Conservation (phyloP, 2,329 filamentous ascomycete species). For the Tolypocladium ophioglossoides region DNA sequence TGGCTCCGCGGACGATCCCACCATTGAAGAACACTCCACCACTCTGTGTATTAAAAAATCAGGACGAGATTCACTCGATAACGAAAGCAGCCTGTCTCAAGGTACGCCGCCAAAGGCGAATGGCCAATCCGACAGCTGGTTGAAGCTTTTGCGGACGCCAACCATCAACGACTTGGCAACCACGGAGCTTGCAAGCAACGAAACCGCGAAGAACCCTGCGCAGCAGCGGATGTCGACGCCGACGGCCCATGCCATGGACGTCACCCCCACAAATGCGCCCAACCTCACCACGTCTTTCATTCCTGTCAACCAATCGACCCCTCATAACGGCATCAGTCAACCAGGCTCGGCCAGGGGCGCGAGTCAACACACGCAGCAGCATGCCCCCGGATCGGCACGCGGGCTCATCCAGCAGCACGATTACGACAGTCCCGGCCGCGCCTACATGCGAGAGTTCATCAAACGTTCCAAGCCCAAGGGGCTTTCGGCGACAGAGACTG, state of each 20-base stretch:
- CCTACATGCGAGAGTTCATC: slow-evolving; percentile 24
- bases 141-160: background rate
- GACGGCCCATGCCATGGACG: background rate
- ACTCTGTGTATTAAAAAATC: background rate
- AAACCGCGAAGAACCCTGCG: background rate
- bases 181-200: background rate
- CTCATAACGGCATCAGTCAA: background rate
- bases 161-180: background rate
- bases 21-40: background rate
- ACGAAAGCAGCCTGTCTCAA: background rate
- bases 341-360: background rate
- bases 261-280: background rate
- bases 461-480: slow-evolving; percentile 19
- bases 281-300: slow-evolving; percentile 13
- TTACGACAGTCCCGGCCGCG: slow-evolving; percentile 22
- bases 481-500: slow-evolving; percentile 17
- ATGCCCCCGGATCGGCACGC: background rate
- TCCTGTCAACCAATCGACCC: slow-evolving; percentile 7
- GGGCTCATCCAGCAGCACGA: slow-evolving; percentile 3
- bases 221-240: background rate
- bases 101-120: background rate
- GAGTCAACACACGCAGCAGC: background rate
- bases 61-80: background rate
- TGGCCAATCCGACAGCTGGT: background rate
- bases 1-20: background rate